Percentiles rank a stretch among this genome's conserved stretches.
Evolutionary conservation across 495 filamentous ascomycete genomes (phyloP).

Genomic region (Aspergillus campestris): DNA sequence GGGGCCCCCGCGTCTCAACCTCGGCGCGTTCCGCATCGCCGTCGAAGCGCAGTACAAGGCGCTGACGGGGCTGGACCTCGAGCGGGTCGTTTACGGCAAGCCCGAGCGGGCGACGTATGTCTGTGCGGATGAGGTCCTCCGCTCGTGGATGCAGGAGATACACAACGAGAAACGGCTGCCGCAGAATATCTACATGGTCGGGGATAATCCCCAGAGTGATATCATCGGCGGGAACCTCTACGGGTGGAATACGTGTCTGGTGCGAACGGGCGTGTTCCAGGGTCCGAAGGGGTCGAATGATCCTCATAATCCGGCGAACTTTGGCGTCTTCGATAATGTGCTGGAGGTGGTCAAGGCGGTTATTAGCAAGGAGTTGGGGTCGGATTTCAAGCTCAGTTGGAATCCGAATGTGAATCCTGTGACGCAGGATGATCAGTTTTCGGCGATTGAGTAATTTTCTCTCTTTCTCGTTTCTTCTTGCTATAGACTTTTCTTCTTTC

Average conservation of each 20-base stretch:
- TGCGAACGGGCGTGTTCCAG: slow-evolving; percentile 54
- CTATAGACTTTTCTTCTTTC: too few relatives aligned
- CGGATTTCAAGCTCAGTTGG: slow-evolving; percentile 51
- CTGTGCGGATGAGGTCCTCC: slow-evolving; percentile 69
- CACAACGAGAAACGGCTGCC: slow-evolving; percentile 64
- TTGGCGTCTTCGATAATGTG: slow-evolving; percentile 49
- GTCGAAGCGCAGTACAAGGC: slow-evolving; percentile 75
- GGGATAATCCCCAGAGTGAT: slow-evolving; percentile 71
- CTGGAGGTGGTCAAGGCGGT: slow-evolving; percentile 46
- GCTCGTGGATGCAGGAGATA: slow-evolving; percentile 66
- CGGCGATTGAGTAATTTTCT: slow-evolving; percentile 44
- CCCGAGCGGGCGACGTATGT: slow-evolving; percentile 73
- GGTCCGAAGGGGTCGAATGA: slow-evolving; percentile 43
- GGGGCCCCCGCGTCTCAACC: slow-evolving; percentile 58
- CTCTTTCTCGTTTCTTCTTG: too few relatives aligned
- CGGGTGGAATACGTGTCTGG: slow-evolving; percentile 70
- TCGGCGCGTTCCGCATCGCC: slow-evolving; percentile 67
- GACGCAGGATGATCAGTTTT: slow-evolving; percentile 43
- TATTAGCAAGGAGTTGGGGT: slow-evolving; percentile 46
- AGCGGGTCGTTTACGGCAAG: slow-evolving; percentile 81
- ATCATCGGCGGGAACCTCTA: slow-evolving; percentile 76
- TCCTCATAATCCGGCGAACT: slow-evolving; percentile 47
- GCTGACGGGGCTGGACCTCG: slow-evolving; percentile 62
- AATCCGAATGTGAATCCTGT: slow-evolving; percentile 57
- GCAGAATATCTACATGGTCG: slow-evolving; percentile 72